Evolutionary conservation across 306 rosid genomes (phyloP), one percentile per base, ranked within the genome.

Genomic region (Cajanus cajan): DNA sequence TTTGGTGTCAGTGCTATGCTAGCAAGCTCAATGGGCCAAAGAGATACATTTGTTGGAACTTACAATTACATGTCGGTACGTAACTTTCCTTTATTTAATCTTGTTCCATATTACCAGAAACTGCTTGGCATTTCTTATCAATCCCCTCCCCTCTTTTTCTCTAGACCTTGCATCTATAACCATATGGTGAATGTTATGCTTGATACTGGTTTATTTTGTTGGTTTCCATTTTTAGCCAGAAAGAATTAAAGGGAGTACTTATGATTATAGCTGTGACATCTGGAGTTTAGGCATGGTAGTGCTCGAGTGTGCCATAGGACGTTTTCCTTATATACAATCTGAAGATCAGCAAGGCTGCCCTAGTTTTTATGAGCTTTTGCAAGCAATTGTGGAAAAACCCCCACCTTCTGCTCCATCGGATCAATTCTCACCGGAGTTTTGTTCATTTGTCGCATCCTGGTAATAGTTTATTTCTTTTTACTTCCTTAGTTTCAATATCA

Each of bases 1-100:
- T 96, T 96, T 82, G 99, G 99, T 64, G 99, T 96, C 71, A 96
- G 98, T 90, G 99, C 99, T 66, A 76, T 89, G 85, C 94, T 96
- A 59, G 99, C 97, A 59, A 93, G 93, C 83, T 90, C 98, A 67
- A 93, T 96, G 90, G 99, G 97, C 77, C 99, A 91, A 85, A 91
- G 99, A 74, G 98, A 96, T 79, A 93, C 99, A 74, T 96, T 96
- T 66, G 99, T 96, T 22, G 99, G 98, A 78, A 95, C 99, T 68
- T 93, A 95, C 83, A 93, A 95, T 80, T 95, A 95, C 87, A 95
- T 95, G 99, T 93, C 99, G 99, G 99, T 95, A 83, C 19, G 98
- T 90, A 58, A 71, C 78, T 78, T 78, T 80, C 55, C 47, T 47
- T 68, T 40, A 43, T 48, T 33, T 24, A 50, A 34, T 37, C 41